Evolutionary conservation across 176 grass and related monocot species (phyloP), one percentile per base, ranked within the genome.

Genomic region (Tuctoria greenei): DNA sequence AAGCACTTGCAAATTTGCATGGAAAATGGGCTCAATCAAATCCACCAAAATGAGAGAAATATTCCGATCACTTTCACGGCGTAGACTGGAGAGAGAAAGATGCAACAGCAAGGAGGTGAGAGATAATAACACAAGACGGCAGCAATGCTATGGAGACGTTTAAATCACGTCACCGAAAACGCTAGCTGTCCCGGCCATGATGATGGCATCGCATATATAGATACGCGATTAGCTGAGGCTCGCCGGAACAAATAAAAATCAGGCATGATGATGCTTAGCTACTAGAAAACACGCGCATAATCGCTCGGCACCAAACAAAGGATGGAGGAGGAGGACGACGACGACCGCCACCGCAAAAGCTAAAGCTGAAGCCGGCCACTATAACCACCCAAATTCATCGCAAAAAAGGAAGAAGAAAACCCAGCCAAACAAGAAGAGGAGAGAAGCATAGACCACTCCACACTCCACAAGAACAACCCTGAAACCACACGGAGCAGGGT

Each of bases 301-400:
- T 44, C 10, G 73, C 58, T 21, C 11, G 55, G n/a, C 46, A 66
- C 4, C 35, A 66, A 37, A 36, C 17, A 35, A 13, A 18, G 9
- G 3, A 37, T 1, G 54, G 17, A 39, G 44, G 2, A 4, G 15
- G 41, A 64, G 46, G 12, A 67, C 75, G 79, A 74, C 24, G 73
- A 79, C 62, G 86, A 88, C 76, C 76, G 57, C 86, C 76, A 49
- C 85, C 50, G n/a, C 16, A 6, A 79, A 79, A 64, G 80, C 69
- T 43, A 55, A 68, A 79, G 79, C 62, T 18, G 11, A 68, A 26
- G 62, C 75, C 55, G 45, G 69, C 44, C 86, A 83, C 23, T 88
- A 88, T 74, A 88, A 79, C 80, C 80, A 75, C 76, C 58, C 37
- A 63, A 81, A 69, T 61, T 61, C 78, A 34, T 72, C 28, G 69